These are phyloP conservation scores for Cyclostephanos tholiformis DNA, from an alignment of 108 stramenopile genomes.

Conservation along the genomic window DNA sequence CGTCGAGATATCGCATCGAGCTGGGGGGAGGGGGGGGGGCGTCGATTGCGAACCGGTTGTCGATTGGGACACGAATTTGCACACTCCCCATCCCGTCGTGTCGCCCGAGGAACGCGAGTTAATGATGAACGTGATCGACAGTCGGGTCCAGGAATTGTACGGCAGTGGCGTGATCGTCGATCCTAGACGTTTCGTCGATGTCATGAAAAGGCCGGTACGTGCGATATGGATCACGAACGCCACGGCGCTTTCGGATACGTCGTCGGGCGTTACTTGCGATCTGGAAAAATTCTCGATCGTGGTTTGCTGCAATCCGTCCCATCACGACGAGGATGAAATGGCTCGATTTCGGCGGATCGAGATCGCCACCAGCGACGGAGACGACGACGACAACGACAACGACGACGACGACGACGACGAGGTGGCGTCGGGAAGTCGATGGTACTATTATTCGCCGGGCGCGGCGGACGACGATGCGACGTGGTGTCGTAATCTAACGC, in stretches of 20 bases:
- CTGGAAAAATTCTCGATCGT: slow-evolving; percentile 41
- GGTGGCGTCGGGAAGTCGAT: background rate
- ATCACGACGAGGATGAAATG: slow-evolving; percentile 9
- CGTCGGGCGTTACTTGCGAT: background rate
- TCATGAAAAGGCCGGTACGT: slow-evolving; percentile 33
- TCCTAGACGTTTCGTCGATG: slow-evolving; percentile 25
- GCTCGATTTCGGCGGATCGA: slow-evolving; percentile 41
- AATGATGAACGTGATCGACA: slow-evolving; percentile 55
- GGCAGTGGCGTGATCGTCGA: slow-evolving; percentile 64
- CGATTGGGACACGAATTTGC: slow-evolving; percentile 52
- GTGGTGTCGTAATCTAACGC: slow-evolving; percentile 65
- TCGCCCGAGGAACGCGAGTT: slow-evolving; percentile 50
- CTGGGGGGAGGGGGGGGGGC: background rate
- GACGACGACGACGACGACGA: background rate
- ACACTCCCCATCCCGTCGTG: slow-evolving; percentile 59
- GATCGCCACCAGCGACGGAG: too few relatives aligned
- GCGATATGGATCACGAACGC: slow-evolving; percentile 33
- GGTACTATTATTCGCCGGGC: slow-evolving; percentile 67
- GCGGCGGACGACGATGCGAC: slow-evolving; percentile 81
- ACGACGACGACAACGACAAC: background rate
- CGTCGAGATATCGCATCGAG: slow-evolving; percentile 45
- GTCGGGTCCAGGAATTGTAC: slow-evolving; percentile 59
- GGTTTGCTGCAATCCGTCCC: slow-evolving; percentile 63
- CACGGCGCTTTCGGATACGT: slow-evolving; percentile 10
- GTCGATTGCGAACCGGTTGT: background rate